phyloP scores from a whole-genome alignment of 2,329 filamentous ascomycete species.

The Aureobasidium leucospermi region DNA sequence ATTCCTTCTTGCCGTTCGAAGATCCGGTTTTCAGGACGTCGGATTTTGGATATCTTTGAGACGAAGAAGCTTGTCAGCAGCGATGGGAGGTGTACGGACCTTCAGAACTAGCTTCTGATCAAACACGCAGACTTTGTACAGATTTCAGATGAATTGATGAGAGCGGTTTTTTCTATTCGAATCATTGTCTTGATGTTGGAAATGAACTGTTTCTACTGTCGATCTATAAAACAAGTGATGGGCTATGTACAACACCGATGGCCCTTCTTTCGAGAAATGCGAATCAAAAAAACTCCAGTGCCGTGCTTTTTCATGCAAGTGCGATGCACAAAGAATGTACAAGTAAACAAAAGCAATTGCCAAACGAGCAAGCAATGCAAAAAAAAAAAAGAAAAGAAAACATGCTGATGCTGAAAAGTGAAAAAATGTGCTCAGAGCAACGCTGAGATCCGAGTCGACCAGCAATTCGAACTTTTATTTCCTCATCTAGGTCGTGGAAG shows the following conservation, averaged over 20 bases:
- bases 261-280: no score
- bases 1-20: slow-evolving; percentile 11
- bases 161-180: no score
- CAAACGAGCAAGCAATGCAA: neutral
- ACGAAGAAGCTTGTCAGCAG: neutral
- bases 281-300: neutral
- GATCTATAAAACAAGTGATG: no score
- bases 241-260: no score
- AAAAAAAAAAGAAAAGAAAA: neutral
- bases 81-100: no score
- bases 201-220: no score
- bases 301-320: neutral
- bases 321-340: neutral
- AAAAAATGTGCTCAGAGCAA: neutral
- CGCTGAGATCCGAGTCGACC: neutral
- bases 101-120: no score
- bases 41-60: neutral
- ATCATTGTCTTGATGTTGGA: no score
- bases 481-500: neutral
- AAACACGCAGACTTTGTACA: no score
- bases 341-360: neutral
- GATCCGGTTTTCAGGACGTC: slow-evolving; percentile 6
- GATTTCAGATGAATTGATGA: no score
- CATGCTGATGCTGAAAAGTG: no score
- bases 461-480: neutral